These are phyloP conservation scores for Chlorokybus atmophyticus DNA, from an alignment of 139 green algal species.

Conservation along the genomic window DNA sequence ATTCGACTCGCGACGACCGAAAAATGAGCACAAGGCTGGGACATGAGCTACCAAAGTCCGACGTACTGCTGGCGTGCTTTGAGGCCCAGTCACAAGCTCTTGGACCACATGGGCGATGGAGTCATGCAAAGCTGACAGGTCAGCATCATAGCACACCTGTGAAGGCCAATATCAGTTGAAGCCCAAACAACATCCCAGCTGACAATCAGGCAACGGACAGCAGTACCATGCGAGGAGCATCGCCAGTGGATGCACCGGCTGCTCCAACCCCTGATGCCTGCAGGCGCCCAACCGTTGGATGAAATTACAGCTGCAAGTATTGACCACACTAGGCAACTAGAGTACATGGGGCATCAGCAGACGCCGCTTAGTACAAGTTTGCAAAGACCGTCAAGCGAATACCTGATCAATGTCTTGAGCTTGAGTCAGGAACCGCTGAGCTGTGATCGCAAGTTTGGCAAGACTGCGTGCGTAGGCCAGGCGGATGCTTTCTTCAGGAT, in stretches of 20 bases:
- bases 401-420: conserved; percentile 37
- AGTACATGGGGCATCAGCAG: no score
- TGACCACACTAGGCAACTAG: no score
- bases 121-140: conserved; percentile 38
- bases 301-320: no score
- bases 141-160: conserved; percentile 35
- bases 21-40: conserved; percentile 30
- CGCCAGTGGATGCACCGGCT: no score
- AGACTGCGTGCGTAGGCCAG: conserved; percentile 48
- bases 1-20: conserved; percentile 42
- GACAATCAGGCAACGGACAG: no score
- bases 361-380: no score
- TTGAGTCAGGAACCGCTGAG: conserved; percentile 48
- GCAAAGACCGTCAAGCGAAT: no score
- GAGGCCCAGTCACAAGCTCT: conserved; percentile 52
- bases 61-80: conserved; percentile 32
- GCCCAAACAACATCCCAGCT: no score
- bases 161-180: no score
- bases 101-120: conserved; percentile 52
- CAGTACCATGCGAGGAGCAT: no score
- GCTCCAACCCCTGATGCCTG: no score
- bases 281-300: no score
- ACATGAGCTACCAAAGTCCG: conserved; percentile 32
- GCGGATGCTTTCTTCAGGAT: conserved; percentile 71
- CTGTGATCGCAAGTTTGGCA: conserved; percentile 40